phyloP scores from a whole-genome alignment of 1,139 yeast genomes.

The Lodderomyces margitis region DNA sequence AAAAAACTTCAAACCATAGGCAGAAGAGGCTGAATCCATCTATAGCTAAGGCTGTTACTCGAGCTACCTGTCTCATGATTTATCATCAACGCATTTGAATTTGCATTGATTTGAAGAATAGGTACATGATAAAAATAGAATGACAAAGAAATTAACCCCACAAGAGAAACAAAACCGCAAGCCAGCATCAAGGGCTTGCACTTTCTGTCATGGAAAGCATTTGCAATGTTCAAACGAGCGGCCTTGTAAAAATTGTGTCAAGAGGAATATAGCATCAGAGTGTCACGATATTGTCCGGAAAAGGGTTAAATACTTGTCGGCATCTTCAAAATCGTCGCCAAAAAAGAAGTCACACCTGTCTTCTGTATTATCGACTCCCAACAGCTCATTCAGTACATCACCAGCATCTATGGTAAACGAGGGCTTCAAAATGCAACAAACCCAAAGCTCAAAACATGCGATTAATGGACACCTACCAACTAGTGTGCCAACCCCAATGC shows the following conservation, averaged over 20 bases:
- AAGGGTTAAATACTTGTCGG: conserved; percentile 43
- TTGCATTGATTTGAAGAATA: background rate
- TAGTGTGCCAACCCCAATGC: background rate
- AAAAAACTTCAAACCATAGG: background rate
- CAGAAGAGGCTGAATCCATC: too few species aligned
- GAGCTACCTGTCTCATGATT: background rate
- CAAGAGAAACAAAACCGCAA: conserved; percentile 53
- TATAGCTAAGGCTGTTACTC: too few species aligned
- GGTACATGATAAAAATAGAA: conserved; percentile 17
- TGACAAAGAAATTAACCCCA: conserved; percentile 61
- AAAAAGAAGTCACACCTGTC: conserved; percentile 9
- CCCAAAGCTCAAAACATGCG: background rate
- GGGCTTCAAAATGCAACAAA: background rate
- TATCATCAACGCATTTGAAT: background rate
- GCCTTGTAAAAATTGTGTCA: conserved; percentile 69
- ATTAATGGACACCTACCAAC: background rate
- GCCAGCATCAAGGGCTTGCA: conserved; percentile 68
- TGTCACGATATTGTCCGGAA: conserved; percentile 64
- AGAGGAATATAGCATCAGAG: conserved; percentile 51
- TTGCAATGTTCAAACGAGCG: conserved; percentile 60
- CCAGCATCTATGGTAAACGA: background rate
- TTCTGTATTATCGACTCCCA: background rate
- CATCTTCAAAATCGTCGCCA: conserved; percentile 7
- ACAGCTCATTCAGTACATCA: background rate
- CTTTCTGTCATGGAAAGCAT: conserved; percentile 69